Evolutionary conservation across 495 filamentous ascomycete species (phyloP), one percentile per base, ranked within the genome.

Genomic region (Aspergillus nanangensis): DNA sequence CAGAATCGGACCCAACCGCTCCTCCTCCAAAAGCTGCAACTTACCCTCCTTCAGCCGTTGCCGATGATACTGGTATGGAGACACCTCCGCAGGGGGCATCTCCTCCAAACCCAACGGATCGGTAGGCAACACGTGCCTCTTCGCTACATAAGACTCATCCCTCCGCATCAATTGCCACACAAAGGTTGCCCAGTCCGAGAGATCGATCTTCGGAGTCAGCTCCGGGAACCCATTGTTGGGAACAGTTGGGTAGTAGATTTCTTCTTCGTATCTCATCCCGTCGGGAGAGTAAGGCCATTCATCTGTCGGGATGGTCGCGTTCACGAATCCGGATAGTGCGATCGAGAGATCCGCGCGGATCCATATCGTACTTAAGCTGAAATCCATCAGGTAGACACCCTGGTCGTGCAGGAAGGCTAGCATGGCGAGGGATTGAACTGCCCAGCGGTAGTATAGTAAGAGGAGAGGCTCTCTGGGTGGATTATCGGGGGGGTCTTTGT

Each of bases 371-470:
- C 11, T 13, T 4, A 11, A 18, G 13, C 25, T 34, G 42, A 45
- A 24, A 36, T 45, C 42, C 25, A 34, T 45, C 14, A 45, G n/a
- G 17, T 34, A 44, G 25, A 44, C 42, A 5, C 4, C 15, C 3
- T 34, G 14, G 3, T 33, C 25, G 18, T 36, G 42, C n/a, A 45
- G 31, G 31, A 45, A 45, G 4, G 14, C 25, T 23, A 36, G 42
- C 4, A 14, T n/a, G 3, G 27, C 10, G 25, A 45, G 42, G 15
- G 42, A 34, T 45, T 45, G 42, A 9, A 45, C 31, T 5, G 42
- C 25, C 42, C 42, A 45, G 31, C 42, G 42, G 25, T 45, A 45
- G 31, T 36, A 45, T 17, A 45, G 42, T 11, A 45, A 13, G 14
- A 45, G 42, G 2, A 33, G 13, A 9, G 42, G 25, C 17, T 33